phyloP scores from a whole-genome alignment of 2,329 filamentous ascomycete genomes.

The Emergomyces orientalis region DNA sequence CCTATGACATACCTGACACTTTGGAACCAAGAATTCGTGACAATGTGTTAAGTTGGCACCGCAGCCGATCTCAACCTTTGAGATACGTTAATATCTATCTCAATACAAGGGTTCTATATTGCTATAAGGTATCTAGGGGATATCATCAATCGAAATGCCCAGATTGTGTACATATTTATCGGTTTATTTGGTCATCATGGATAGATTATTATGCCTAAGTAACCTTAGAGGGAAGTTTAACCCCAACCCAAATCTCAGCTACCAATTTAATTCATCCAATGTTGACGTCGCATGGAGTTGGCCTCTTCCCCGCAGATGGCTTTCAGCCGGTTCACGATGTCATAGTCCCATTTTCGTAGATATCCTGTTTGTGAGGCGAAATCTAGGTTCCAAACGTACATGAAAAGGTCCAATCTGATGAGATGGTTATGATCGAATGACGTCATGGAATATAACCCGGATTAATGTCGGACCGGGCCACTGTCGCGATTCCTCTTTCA shows the following conservation, averaged over 20 bases:
- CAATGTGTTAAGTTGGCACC: background rate
- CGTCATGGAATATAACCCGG: background rate
- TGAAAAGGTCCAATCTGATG: background rate
- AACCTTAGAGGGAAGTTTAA: background rate
- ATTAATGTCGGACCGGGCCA: background rate
- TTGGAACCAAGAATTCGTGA: background rate
- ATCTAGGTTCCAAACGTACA: background rate
- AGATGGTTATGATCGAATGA: background rate
- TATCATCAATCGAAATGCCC: background rate
- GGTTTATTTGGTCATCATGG: background rate
- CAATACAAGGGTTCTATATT: background rate
- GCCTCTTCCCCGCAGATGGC: background rate
- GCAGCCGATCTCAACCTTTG: background rate
- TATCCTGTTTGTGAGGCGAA: background rate
- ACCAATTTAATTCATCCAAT: too few relatives aligned
- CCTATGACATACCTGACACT: constrained; percentile 4
- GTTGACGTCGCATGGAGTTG: background rate
- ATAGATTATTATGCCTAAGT: background rate
- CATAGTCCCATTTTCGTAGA: background rate
- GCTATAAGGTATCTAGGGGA: background rate
- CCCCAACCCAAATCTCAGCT: background rate
- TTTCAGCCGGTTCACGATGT: background rate
- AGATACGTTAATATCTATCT: background rate
- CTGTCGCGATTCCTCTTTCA: background rate
- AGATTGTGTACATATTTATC: background rate